These are phyloP conservation scores for Fremontodendron californicum DNA, from an alignment of 345 rosid species.

Conservation along the genomic window DNA sequence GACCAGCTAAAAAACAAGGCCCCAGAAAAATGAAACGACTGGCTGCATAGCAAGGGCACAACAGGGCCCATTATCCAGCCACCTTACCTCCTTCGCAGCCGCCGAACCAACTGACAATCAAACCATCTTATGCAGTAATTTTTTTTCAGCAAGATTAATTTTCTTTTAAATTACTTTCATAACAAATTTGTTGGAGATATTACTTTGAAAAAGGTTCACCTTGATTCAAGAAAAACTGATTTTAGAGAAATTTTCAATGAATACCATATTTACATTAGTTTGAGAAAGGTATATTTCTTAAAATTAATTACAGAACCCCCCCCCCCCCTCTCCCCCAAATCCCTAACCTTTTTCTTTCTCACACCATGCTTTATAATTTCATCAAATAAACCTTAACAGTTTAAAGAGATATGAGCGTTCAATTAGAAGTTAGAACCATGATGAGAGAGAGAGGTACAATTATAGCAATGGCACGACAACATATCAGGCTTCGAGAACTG, in stretches of 20 bases:
- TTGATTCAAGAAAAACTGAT: not conserved
- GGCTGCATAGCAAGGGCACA: not conserved
- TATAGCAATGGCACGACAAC: conserved; percentile 64
- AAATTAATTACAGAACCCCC: not conserved
- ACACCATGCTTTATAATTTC: not conserved
- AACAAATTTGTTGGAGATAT: not conserved
- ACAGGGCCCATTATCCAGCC: not conserved
- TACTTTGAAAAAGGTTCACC: not conserved
- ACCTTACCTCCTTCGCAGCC: not conserved
- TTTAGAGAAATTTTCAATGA: not conserved
- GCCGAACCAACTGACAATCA: not conserved
- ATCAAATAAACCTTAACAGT: not conserved
- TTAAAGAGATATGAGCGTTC: not conserved
- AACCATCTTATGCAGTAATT: not conserved
- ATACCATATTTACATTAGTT: not conserved
- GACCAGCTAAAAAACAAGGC: not conserved
- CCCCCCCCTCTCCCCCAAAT: no score
- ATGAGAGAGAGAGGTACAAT: conserved; percentile 40
- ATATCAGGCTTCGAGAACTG: conserved; percentile 54
- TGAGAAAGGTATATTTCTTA: not conserved
- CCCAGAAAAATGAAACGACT: not conserved
- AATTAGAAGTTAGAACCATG: not conserved
- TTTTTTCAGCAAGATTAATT: not conserved
- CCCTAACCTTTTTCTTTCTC: not conserved
- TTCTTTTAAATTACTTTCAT: not conserved